Evolutionary conservation across 805 yeast genomes (phyloP).

Genomic region (Myxozyma lipomycoides): DNA sequence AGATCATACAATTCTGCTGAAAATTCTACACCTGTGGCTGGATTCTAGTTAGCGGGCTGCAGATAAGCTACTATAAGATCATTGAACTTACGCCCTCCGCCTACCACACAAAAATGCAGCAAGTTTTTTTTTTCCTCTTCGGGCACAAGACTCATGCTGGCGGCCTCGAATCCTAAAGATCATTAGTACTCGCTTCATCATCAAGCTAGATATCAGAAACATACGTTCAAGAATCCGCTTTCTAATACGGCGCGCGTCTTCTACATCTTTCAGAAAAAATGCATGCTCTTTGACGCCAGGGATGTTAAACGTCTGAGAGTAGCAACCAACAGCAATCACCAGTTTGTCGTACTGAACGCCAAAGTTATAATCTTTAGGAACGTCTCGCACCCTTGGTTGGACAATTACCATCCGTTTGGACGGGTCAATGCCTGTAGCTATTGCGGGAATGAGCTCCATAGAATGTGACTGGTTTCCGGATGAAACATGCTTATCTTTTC

Average conservation of each 20-base stretch:
- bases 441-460: conserved; percentile 18
- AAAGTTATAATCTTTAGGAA: conserved; percentile 34
- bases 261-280: conserved; percentile 59
- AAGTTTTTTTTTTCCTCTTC: conserved; percentile 58
- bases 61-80: not conserved
- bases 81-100: conserved; percentile 51
- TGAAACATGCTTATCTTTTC: conserved; percentile 2
- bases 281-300: conserved; percentile 55
- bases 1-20: conserved; percentile 68
- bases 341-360: conserved; percentile 66
- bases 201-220: not conserved
- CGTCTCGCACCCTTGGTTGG: conserved; percentile 11
- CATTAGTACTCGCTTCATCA: not conserved
- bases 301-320: conserved; percentile 65
- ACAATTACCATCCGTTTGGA: conserved; percentile 8
- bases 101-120: conserved; percentile 62
- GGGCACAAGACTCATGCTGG: conserved; percentile 60
- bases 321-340: conserved; percentile 64
- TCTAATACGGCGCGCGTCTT: conserved; percentile 56
- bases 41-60: not conserved
- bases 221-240: conserved; percentile 46
- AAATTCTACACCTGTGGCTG: conserved; percentile 63
- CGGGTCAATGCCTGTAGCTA: conserved; percentile 15
- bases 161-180: conserved; percentile 48
- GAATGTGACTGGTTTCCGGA: no score